Base-by-base conservation (phyloP, 805 yeast genomes). In the Isabelozyma heimii region DNA sequence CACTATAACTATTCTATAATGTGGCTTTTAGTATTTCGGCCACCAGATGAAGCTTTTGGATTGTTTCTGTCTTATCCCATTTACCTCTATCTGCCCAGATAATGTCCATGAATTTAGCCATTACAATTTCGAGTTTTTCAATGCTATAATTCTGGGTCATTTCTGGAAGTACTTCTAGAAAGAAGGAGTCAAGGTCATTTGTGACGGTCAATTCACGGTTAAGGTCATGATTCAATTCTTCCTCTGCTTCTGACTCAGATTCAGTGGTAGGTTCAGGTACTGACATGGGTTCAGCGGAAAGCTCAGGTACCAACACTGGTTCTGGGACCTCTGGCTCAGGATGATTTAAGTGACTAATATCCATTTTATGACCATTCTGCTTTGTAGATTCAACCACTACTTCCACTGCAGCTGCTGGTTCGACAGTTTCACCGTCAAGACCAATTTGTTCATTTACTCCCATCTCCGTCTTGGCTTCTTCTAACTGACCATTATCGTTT, bases 91-190 rank as follows among this genome's bases (percentile, higher is more conserved):
- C 81, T 8, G 72, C 66, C 96, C 96, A 92, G 6, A 88, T 75
- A 13, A 84, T 70, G 43, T 86, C 91, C 71, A 88, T 81, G 44
- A 91, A 59, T 42, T 75, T 73, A 2, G 97, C 84, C 70, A 84
- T 85, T 9, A 68, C 61, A 13, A 61, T 59, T 51, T 74, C 79
- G 45, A 73, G 56, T 45, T 55, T 62, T 49, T 73, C 79, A 17
- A 74, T 57, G 26, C 65, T 70, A 49, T 52, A 70, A 41, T 65
- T 59, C 20, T 63, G 62, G 4, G 77, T 70, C n/a, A 59, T 54
- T 20, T 57, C 61, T 8, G 66, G 59, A 45, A 73, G 51, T 5
- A 55, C 46, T 3, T 55, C 52, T 24, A 53, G 50, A 55, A 73
- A 69, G 46, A 69, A 59, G 8, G 46, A 47, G 20, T 59, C 57